A percentile compares a stretch with the other conserved stretches of the same genome.
phyloP scores from a whole-genome alignment of 2,329 filamentous ascomycete species.

The Ramularia endophylla region DNA sequence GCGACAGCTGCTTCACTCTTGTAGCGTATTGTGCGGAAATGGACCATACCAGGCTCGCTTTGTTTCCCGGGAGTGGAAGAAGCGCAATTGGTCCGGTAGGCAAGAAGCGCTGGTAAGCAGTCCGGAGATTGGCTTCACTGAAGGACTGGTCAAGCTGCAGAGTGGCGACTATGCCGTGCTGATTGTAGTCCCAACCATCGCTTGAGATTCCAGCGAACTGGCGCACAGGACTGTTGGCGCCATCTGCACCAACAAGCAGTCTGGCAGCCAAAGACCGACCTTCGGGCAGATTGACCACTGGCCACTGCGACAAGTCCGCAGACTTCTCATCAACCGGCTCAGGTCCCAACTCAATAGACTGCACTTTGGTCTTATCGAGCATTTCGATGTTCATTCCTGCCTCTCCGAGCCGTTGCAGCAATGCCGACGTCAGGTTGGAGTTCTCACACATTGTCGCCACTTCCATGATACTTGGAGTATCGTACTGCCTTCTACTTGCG shows the following conservation, averaged over 20 bases:
- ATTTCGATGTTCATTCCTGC: slow-evolving; percentile 62
- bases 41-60: slow-evolving; percentile 88
- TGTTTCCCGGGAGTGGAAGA: slow-evolving; percentile 77
- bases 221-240: slow-evolving; percentile 88
- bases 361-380: slow-evolving; percentile 71
- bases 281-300: slow-evolving; percentile 67
- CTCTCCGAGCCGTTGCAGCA: slow-evolving; percentile 50
- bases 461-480: slow-evolving; percentile 16
- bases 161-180: slow-evolving; percentile 88
- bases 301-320: slow-evolving; percentile 79
- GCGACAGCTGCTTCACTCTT: slow-evolving; percentile 67
- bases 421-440: slow-evolving; percentile 72
- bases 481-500: slow-evolving; percentile 19
- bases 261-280: slow-evolving; percentile 65
- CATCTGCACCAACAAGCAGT: slow-evolving; percentile 86
- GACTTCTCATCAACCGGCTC: slow-evolving; percentile 41
- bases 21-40: slow-evolving; percentile 77
- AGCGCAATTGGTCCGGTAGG: slow-evolving; percentile 88
- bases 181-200: slow-evolving; percentile 86
- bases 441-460: slow-evolving; percentile 99
- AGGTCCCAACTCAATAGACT: slow-evolving; percentile 69
- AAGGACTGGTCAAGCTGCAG: slow-evolving; percentile 53
- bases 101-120: slow-evolving; percentile 91
- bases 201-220: slow-evolving; percentile 80
- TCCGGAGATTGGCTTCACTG: slow-evolving; percentile 45